Evolutionary conservation across 257 asterid species (phyloP), one percentile per base, ranked within the genome.

Genomic region (Anisodus acutangulus): DNA sequence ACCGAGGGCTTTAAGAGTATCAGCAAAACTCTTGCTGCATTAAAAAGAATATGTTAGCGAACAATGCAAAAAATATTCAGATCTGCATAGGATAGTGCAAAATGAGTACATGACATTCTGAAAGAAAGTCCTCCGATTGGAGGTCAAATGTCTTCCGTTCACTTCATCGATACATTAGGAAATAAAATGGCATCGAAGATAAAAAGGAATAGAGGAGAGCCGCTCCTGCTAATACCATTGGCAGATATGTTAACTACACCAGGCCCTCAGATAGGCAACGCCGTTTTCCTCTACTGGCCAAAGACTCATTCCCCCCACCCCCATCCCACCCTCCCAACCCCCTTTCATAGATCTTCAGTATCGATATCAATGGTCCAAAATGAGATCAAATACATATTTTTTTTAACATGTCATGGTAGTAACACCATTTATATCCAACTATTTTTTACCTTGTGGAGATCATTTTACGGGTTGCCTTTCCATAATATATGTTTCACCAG

Each of bases 11-110:
- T 78, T 94, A 53, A 97, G 98, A 78, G 94, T 89, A 86, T 95
- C 98, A 45, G 94, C 96, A 78, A 95, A 97, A 80, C 86, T 91
- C 88, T 87, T 92, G 84, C 99, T 97, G 93, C 70, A 78, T 59
- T 55, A 22, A 49, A 41, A 6, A 60, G 80, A 9, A 62, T 3
- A 69, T 6, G 37, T 51, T 26, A 51, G 64, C 26, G 22, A 2
- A 66, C 11, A 3, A 4, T 0, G 0, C 13, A 62, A 7, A 0
- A 3, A 6, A 74, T 47, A 53, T 74, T 47, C 54, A 0, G 41
- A 72, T 47, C 43, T 47, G 12, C 3, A 72, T 4, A 68, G 53
- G 7, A 39, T 7, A 37, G 74, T 9, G 3, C 35, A 70, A 70
- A 41, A 41, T 6, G 45, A 45, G 62, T 17, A 74, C 62, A 49